Percentiles rank a stretch among this genome's conserved stretches.
Evolutionary conservation across 2,329 filamentous ascomycete species (phyloP).

Genomic region (Paecilomyces sp.): DNA sequence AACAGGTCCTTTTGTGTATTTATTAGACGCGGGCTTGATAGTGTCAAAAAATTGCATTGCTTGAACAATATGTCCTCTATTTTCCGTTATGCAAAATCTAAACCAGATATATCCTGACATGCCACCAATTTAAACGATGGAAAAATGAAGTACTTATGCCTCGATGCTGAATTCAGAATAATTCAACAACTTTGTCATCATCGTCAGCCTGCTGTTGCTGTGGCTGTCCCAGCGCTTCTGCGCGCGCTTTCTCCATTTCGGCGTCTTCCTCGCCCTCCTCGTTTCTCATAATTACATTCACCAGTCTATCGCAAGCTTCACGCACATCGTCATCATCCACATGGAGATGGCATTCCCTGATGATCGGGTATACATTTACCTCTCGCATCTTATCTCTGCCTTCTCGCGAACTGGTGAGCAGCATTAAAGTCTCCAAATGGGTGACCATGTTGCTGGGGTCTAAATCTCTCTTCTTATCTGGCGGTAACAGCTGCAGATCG

Average conservation of each 20-base stretch:
- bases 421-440: conserved; percentile 78
- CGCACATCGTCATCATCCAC: conserved; percentile 72
- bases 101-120: background rate
- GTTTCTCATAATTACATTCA: conserved; percentile 80
- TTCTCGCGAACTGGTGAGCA: conserved; percentile 71
- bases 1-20: no score
- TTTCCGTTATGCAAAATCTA: background rate
- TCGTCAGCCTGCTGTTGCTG: conserved; percentile 12
- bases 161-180: conserved; percentile 27
- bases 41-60: background rate
- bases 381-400: conserved; percentile 68
- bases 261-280: conserved; percentile 54
- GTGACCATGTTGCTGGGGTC: conserved; percentile 73
- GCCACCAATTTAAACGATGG: background rate
- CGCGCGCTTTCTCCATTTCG: conserved; percentile 32
- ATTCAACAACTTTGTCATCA: conserved; percentile 34
- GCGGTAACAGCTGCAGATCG: conserved; percentile 80
- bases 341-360: conserved; percentile 75
- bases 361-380: conserved; percentile 79
- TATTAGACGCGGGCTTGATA: no score
- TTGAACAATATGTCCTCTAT: background rate
- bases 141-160: background rate
- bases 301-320: conserved; percentile 80
- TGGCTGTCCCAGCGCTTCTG: conserved; percentile 27
- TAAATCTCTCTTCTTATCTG: conserved; percentile 78